Conservation (phyloP, 78 protist species). For the Salpingoeca rosetta region DNA sequence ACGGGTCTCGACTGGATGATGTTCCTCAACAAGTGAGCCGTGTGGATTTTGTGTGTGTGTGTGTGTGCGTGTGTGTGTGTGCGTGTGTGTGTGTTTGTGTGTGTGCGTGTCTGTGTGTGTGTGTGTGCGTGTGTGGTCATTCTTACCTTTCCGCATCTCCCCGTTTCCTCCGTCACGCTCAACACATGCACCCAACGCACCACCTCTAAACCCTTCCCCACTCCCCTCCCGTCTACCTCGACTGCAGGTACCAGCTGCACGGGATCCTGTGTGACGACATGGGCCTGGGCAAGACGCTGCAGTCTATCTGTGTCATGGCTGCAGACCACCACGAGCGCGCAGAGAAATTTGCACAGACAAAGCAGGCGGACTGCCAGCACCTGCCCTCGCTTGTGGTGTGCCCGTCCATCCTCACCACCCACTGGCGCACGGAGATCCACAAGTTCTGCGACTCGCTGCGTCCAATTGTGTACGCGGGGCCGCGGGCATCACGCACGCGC, state of each 20-base stretch:
- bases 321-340: conserved; percentile 30
- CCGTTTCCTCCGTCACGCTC: too few relatives aligned
- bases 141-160: too few relatives aligned
- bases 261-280: conserved; percentile 90
- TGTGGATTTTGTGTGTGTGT: too few relatives aligned
- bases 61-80: too few relatives aligned
- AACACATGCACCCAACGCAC: too few relatives aligned
- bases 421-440: conserved; percentile 82
- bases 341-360: neutral
- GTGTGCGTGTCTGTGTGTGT: too few relatives aligned
- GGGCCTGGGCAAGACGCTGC: conserved; percentile 97
- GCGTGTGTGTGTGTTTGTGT: too few relatives aligned
- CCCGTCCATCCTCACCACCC: conserved; percentile 82
- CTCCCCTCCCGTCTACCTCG: too few relatives aligned
- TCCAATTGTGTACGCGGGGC: conserved; percentile 53
- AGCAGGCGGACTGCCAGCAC: neutral
- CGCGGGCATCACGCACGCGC: conserved; percentile 27
- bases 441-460: conserved; percentile 34
- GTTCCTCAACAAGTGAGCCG: conserved; percentile 64
- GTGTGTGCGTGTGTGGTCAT: too few relatives aligned
- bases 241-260: conserved; percentile 41
- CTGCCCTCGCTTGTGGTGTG: conserved; percentile 47
- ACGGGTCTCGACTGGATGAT: conserved; percentile 88
- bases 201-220: too few relatives aligned
- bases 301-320: conserved; percentile 72